These are phyloP conservation scores for Lasiosphaeria miniovina DNA, from an alignment of 495 filamentous ascomycete genomes.

Conservation along the genomic window DNA sequence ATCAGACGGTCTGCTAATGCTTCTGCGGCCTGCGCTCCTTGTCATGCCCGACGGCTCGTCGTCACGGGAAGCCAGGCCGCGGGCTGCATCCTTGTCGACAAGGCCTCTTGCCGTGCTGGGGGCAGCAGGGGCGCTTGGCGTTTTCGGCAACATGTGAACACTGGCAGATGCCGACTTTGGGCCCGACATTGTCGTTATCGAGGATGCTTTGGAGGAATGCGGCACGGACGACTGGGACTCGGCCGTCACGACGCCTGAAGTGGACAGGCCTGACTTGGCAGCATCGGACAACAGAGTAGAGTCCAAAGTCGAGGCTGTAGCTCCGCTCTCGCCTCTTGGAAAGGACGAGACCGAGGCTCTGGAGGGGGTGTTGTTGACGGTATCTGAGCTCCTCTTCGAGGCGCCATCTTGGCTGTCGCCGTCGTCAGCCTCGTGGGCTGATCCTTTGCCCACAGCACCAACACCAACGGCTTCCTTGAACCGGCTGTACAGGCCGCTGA, in stretches of 20 bases:
- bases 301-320: conserved; percentile 35
- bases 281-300: conserved; percentile 36
- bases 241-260: conserved; percentile 32
- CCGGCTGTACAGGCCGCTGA: conserved; percentile 82
- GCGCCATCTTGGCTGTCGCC: conserved; percentile 30
- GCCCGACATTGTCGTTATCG: conserved; percentile 50
- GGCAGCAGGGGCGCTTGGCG: conserved; percentile 38
- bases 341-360: conserved; percentile 36
- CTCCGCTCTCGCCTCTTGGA: conserved; percentile 33
- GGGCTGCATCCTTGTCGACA: conserved; percentile 42
- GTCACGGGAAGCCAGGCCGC: conserved; percentile 34
- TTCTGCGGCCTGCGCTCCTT: conserved; percentile 24
- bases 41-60: conserved; percentile 35
- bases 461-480: conserved; percentile 73
- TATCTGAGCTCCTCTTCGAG: conserved; percentile 35
- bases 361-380: conserved; percentile 33
- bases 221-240: conserved; percentile 37
- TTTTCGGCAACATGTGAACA: conserved; percentile 44
- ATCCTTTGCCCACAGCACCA: conserved; percentile 59
- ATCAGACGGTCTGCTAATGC: conserved; percentile 36
- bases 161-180: conserved; percentile 54
- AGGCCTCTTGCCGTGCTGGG: conserved; percentile 57
- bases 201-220: conserved; percentile 54
- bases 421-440: conserved; percentile 40
- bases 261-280: conserved; percentile 34